These are phyloP conservation scores for Ramaria sp. DNA, from an alignment of 768 basidiomycete genomes.

Conservation along the genomic window DNA sequence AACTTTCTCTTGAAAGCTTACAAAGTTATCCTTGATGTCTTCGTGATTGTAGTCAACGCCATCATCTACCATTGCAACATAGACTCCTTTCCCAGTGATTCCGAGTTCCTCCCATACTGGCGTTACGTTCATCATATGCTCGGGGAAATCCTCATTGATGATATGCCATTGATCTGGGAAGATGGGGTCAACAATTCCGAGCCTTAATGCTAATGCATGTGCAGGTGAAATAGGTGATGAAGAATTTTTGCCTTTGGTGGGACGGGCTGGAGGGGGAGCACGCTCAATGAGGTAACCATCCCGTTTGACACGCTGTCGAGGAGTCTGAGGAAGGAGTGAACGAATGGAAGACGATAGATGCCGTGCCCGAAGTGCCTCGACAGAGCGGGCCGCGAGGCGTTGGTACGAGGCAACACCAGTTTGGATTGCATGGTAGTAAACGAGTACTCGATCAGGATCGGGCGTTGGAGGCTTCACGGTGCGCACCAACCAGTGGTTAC, in stretches of 20 bases:
- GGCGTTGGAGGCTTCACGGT: constrained; percentile 26
- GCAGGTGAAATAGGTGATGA: constrained; percentile 29
- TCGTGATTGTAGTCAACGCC: constrained; percentile 84
- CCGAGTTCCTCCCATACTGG: constrained; percentile 79
- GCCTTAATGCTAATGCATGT: constrained; percentile 34
- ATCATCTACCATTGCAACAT: constrained; percentile 88
- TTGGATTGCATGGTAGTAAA: constrained; percentile 18
- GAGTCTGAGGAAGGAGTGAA: constrained; percentile 49
- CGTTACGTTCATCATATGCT: constrained; percentile 89
- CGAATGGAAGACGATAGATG: constrained; percentile 45
- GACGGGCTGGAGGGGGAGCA: constrained; percentile 50
- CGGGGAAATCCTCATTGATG: constrained; percentile 72
- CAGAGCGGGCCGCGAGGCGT: constrained; percentile 25
- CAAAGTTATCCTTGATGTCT: constrained; percentile 87
- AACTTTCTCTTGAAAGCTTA: constrained; percentile 30
- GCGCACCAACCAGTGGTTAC: constrained; percentile 76
- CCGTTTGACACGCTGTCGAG: constrained; percentile 61
- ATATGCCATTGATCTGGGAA: constrained; percentile 91
- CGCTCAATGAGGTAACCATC: constrained; percentile 12
- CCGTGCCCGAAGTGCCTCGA: constrained; percentile 26
- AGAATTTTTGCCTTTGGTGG: constrained; percentile 19
- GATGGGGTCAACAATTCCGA: constrained; percentile 72
- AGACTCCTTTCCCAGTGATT: constrained; percentile 76
- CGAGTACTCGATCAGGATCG: constrained; percentile 15
- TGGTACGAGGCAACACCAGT: constrained; percentile 30